A percentile compares a stretch with the other conserved stretches of the same genome.
These are phyloP conservation scores for Alternaria sp. DNA, from an alignment of 2,329 filamentous ascomycete species.

Conservation along the genomic window DNA sequence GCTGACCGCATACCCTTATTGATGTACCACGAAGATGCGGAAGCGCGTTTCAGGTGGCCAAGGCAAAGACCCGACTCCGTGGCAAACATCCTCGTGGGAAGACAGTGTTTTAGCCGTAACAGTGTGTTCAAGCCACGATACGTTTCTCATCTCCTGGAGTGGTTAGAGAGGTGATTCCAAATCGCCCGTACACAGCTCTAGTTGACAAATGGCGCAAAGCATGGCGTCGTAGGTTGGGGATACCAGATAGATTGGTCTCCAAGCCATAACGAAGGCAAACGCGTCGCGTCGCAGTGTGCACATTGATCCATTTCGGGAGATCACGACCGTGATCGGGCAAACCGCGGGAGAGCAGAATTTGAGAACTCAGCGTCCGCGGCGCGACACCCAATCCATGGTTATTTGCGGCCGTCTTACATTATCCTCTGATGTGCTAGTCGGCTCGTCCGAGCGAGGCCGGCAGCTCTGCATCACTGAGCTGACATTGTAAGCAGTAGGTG, in stretches of 20 bases:
- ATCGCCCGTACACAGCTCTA: slow-evolving; percentile 12
- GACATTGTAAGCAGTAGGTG: slow-evolving; percentile 2
- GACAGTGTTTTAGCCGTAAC: slow-evolving; percentile 3
- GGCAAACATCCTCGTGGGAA: slow-evolving; percentile 35
- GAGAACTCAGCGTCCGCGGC: slow-evolving; percentile 6
- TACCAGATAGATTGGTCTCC: slow-evolving; percentile 14
- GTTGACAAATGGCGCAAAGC: slow-evolving; percentile 12
- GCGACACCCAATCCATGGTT: slow-evolving; percentile 5
- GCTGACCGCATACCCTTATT: slow-evolving; percentile 14
- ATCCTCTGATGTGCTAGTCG: not conserved
- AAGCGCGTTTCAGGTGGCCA: slow-evolving; percentile 42
- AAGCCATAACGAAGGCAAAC: slow-evolving; percentile 17
- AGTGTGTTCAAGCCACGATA: slow-evolving; percentile 13
- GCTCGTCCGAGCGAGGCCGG: not conserved
- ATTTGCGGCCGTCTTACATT: slow-evolving; percentile 5
- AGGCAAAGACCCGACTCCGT: slow-evolving; percentile 39
- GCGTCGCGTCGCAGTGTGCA: slow-evolving; percentile 26
- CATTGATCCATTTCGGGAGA: slow-evolving; percentile 32
- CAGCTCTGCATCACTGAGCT: not conserved
- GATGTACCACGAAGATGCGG: slow-evolving; percentile 16
- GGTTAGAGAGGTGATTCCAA: slow-evolving; percentile 7
- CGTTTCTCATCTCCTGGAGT: slow-evolving; percentile 9
- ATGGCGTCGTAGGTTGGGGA: slow-evolving; percentile 15
- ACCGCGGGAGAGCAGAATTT: slow-evolving; percentile 1
- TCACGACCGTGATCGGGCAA: slow-evolving; percentile 38